phyloP scores from a whole-genome alignment of 176 grass and related monocot species.

The Saccharum spontaneum region DNA sequence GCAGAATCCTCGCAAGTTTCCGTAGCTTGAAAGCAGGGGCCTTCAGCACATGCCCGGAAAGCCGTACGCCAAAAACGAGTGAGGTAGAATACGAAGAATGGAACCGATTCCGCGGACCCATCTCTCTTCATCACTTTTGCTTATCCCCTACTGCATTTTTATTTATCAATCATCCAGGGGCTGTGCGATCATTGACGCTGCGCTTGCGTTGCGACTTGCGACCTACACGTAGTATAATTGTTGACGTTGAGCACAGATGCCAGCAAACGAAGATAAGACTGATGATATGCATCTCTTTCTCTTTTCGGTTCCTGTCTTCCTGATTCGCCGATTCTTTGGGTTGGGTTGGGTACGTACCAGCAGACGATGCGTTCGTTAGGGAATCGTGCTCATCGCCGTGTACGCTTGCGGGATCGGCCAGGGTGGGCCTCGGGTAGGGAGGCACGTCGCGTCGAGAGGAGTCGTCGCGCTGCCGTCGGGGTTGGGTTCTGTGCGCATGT shows the following conservation, averaged over 20 bases:
- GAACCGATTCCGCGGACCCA: slow-evolving; percentile 30
- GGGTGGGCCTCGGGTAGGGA: not conserved
- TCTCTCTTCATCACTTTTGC: not conserved
- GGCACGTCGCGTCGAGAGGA: not conserved
- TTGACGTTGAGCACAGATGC: not conserved
- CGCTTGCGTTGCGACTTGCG: too few relatives aligned
- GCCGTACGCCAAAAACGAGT: not conserved
- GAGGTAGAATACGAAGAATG: slow-evolving; percentile 12
- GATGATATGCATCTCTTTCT: too few relatives aligned
- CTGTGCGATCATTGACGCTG: not conserved
- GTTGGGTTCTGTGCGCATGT: not conserved
- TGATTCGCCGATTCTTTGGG: not conserved
- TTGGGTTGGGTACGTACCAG: not conserved
- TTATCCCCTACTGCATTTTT: not conserved
- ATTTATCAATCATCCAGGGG: too few relatives aligned
- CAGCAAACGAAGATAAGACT: not conserved
- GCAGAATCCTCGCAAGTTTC: not conserved
- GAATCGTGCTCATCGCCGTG: not conserved
- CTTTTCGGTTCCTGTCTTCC: too few relatives aligned
- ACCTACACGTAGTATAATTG: not conserved
- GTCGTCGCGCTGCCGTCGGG: not conserved
- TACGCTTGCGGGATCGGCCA: not conserved
- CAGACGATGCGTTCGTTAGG: slow-evolving; percentile 2
- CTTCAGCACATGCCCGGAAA: not conserved
- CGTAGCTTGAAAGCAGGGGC: slow-evolving; percentile 38